A percentile compares a stretch with the other conserved stretches of the same genome.
Conservation (phyloP, 345 rosid genomes). For the Aethionema arabicum region DNA sequence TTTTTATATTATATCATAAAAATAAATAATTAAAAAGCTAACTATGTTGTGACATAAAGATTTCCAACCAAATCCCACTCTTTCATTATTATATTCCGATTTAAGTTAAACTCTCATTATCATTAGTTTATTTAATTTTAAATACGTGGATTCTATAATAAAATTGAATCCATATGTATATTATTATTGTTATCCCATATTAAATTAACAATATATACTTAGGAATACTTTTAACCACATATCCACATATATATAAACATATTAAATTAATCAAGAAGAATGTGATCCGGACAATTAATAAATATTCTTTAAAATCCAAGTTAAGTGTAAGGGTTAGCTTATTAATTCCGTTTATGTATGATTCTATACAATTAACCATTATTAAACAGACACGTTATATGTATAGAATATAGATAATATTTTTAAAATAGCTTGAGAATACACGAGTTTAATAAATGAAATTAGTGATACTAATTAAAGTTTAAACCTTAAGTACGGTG, state of each 20-base stretch:
- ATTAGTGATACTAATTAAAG: not conserved
- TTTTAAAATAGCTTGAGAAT: not conserved
- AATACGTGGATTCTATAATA: slow-evolving; percentile 14
- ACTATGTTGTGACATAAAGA: slow-evolving; percentile 31
- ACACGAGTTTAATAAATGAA: slow-evolving; percentile 1
- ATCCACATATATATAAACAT: not conserved
- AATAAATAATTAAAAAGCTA: slow-evolving; percentile 16
- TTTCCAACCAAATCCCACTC: slow-evolving; percentile 68
- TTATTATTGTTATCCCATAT: not conserved
- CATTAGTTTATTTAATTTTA: slow-evolving; percentile 2
- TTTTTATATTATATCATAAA: slow-evolving; percentile 16
- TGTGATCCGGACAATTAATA: slow-evolving; percentile 12
- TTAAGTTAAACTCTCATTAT: slow-evolving; percentile 38
- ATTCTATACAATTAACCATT: slow-evolving; percentile 14
- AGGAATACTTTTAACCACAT: not conserved
- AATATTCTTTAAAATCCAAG: slow-evolving; percentile 18
- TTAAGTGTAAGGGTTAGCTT: slow-evolving; percentile 1
- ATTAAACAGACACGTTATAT: slow-evolving; percentile 18
- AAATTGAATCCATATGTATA: slow-evolving; percentile 21
- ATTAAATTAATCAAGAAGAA: not conserved
- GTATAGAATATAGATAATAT: slow-evolving; percentile 19
- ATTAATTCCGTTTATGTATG: slow-evolving; percentile 15
- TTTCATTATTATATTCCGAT: slow-evolving; percentile 35
- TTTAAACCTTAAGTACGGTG: slow-evolving; percentile 1
- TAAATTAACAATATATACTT: not conserved